Evolutionary conservation across 1,139 yeast species (phyloP), one percentile per base, ranked within the genome.

Genomic region (Blastobotrys capitulatus): DNA sequence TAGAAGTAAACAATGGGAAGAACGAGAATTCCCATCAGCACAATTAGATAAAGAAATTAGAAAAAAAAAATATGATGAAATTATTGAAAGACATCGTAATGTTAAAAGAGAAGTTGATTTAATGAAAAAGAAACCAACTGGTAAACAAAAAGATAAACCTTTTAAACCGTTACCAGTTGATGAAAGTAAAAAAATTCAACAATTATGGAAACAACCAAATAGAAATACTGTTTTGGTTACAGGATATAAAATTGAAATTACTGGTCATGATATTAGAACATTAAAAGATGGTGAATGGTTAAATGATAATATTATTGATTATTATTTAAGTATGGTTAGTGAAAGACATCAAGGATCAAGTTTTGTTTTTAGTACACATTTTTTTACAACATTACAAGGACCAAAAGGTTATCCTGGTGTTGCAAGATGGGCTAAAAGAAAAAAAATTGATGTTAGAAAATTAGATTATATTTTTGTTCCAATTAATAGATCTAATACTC

Each of bases 231-330:
- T 75, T 6, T 60, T 74, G 7, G 74, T 72, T 9, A 70, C 71
- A 13, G 76, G 71, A 42, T 74, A 71, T 56, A 69, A 69, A 44
- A 70, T 92, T 32, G 94, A 85, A 50, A 77, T 92, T 8, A 70
- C 73, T 5, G 77, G 77, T 0, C 69, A 78, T 42, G 98, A 92
- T 64, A 65, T 92, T 48, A 73, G 75, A 47, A 89, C 97, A 0
- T 70, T 92, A 35, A 70, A 76, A 8, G 87, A 83, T 50, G 75
- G 84, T 1, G 70, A 75, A 44, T 92, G 99, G 99, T 75, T 92
- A 38, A 92, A 92, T 63, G 98, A 94, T 66, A 87, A 84, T 48
- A 76, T 92, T 2, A 89, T 92, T 51, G 98, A 92, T 64, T 84
- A 82, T 60, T 90, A 85, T 63, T 71, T 89, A 61, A 78, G 78